Evolutionary conservation across 306 rosid genomes (phyloP), one percentile per base, ranked within the genome.

Genomic region (Styphnolobium japonicum): DNA sequence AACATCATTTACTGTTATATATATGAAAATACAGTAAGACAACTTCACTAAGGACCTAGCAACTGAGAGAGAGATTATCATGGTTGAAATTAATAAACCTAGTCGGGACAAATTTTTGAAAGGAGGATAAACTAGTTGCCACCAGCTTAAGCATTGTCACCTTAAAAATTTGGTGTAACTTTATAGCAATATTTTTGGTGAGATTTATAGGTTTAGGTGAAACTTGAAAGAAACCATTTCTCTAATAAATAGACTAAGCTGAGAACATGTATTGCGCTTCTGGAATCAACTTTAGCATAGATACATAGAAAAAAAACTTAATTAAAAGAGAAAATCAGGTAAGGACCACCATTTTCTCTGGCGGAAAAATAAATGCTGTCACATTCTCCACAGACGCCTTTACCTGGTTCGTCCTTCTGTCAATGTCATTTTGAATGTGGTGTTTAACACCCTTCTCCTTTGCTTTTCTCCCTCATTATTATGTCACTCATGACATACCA

Each of bases 401-500:
- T 61, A 36, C 36, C 45, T 71, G 46, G 48, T 80, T 72, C 52
- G 58, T 29, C 61, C 43, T 70, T 51, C 12, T 14, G 62, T 82
- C 79, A 61, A 10, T 82, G 62, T 82, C 81, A 76, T 49, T 58
- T 67, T 76, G 36, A 46, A 57, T 55, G 48, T 66, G 76, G 21
- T 49, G 71, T 69, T 77, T 36, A 79, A 45, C 64, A 57, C 12
- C 68, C 19, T 33, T 67, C 6, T 27, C 25, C 21, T 31, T 22
- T 19, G 39, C 37, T 76, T 37, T 39, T 46, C 46, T 27, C 76
- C 55, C 21, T 69, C 42, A 45, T 53, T 63, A 56, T 81, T 67
- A 53, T 33, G 86, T 77, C 86, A 71, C 71, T 63, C 18, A 77
- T 71, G 80, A 67, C 80, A 31, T 77, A 70, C n/a, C 31, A 16